Evolutionary conservation across 495 filamentous ascomycete genomes (phyloP), one percentile per base, ranked within the genome.

Genomic region (Pseudevernia furfuracea): DNA sequence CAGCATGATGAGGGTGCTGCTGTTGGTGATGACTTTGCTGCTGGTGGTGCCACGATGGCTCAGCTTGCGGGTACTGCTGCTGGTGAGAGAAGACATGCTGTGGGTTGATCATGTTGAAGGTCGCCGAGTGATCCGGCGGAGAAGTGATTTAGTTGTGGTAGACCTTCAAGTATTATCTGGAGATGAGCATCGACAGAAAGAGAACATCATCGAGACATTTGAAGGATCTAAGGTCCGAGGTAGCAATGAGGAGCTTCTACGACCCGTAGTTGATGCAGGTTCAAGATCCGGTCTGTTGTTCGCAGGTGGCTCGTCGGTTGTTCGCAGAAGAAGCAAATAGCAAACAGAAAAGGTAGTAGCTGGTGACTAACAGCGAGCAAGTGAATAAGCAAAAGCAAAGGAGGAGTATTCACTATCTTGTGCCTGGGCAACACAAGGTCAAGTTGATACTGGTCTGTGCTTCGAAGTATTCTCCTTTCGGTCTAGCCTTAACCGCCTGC

Each of bases 31-130:
- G 82, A 70, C 85, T 79, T 68, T 83, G 77, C 64, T 82, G 81
- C 49, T 81, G 86, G 68, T 92, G 88, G 78, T 90, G 79, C 87
- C 89, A 91, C 71, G 88, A 81, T 66, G 86, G 85, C 71, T 93
- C 89, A 72, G 84, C 81, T 74, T 88, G 87, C 58, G 80, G 84
- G 65, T 88, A 92, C 70, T 92, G 89, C 73, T 92, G 89, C 75
- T 95, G 90, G 75, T 89, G 86, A 39, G 85, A 84, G 74, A 86
- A 88, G 66, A 88, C 77, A 80, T 88, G 84, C 67, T 81, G 80
- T 15, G 52, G 52, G 11, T 57, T 58, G 52, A 60, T 59, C 66
- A 68, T 68, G 52, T 46, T 63, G 23, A 39, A 49, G 38, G 65
- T 58, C 41, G 46, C 21, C 30, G 36, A 62, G 32, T 58, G 46